Evolutionary conservation across 2,329 filamentous ascomycete genomes (phyloP), one percentile per base, ranked within the genome.

Genomic region (Catunica adiposa): DNA sequence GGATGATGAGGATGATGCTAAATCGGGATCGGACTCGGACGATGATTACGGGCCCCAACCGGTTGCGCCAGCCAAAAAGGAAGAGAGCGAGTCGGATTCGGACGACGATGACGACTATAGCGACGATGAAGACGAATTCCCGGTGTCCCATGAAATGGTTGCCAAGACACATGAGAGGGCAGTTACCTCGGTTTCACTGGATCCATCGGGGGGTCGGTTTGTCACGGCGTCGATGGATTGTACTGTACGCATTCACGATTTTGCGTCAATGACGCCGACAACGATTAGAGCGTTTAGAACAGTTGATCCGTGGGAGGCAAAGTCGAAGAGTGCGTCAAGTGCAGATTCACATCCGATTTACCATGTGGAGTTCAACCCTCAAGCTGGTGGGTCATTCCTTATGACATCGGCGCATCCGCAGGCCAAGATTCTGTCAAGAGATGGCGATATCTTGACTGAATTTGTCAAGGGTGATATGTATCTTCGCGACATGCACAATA

Each of bases 381-480:
- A 86, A 23, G 83, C 86, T 1, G 87, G 88, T 8, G 78, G 82
- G 60, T 38, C 50, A 6, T 82, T 98, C 59, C 78, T 98, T 34
- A 94, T 92, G 62, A 75, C 97, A 47, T 85, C 89, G 6, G 89
- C 90, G 5, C 86, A 90, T 42, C 83, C 90, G 1, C 90, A 97
- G 67, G 87, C 90, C 11, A 89, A 89, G 67, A 82, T 98, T 23
- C 76, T 97, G 66, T 86, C 80, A 62, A 82, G 92, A 63, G 90
- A 98, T 70, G 92, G 92, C 40, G 87, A 94, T 47, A 76, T 85
- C 6, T 63, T 94, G 51, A 83, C 84, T 1, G 89, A 96, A 64
- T 97, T 95, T 61, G 84, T 89, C 62, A 98, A 98, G 70, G 92
- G 92, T 48, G 92, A 98, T 66, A 97, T 97, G 89, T 98, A 98